Conservation (phyloP, 805 yeast species). For the Pichia thaimueangensis region DNA sequence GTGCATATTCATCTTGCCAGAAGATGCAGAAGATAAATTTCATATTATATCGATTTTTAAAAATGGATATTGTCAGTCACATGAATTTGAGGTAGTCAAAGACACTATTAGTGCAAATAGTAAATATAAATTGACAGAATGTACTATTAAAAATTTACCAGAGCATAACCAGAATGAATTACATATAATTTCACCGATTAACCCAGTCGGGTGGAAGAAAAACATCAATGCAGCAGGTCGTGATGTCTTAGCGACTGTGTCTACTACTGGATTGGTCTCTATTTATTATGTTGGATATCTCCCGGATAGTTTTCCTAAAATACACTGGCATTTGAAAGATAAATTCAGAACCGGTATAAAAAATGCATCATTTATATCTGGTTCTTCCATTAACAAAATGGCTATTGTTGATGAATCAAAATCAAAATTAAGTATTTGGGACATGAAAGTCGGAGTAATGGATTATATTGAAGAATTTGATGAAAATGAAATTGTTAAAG, state of each 20-base stretch:
- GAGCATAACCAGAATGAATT: conserved; percentile 27
- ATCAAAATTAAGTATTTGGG: conserved; percentile 68
- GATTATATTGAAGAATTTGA: conserved; percentile 52
- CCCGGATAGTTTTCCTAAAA: conserved; percentile 6
- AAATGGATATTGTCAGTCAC: conserved; percentile 31
- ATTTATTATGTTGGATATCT: conserved; percentile 39
- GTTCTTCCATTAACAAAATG: conserved; percentile 68
- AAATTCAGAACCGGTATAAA: conserved; percentile 49
- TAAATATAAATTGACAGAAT: conserved; percentile 20
- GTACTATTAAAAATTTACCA: conserved; percentile 31
- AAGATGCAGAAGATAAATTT: conserved; percentile 24
- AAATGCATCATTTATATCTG: conserved; percentile 51
- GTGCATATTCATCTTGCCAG: conserved; percentile 34
- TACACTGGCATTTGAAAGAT: conserved; percentile 50
- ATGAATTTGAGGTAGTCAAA: conserved; percentile 32
- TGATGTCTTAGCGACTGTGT: conserved; percentile 53
- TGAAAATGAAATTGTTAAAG: conserved; percentile 40
- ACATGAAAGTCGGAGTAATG: conserved; percentile 55
- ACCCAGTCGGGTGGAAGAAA: conserved; percentile 55
- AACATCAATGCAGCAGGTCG: conserved; percentile 28
- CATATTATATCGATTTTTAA: conserved; percentile 48
- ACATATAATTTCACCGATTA: conserved; percentile 42
- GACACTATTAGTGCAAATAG: conserved; percentile 22
- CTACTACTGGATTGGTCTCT: conserved; percentile 42
- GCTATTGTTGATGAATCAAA: conserved; percentile 62